Evolutionary conservation across 1,139 yeast species (phyloP), one percentile per base, ranked within the genome.

Genomic region (Candida sp.): DNA sequence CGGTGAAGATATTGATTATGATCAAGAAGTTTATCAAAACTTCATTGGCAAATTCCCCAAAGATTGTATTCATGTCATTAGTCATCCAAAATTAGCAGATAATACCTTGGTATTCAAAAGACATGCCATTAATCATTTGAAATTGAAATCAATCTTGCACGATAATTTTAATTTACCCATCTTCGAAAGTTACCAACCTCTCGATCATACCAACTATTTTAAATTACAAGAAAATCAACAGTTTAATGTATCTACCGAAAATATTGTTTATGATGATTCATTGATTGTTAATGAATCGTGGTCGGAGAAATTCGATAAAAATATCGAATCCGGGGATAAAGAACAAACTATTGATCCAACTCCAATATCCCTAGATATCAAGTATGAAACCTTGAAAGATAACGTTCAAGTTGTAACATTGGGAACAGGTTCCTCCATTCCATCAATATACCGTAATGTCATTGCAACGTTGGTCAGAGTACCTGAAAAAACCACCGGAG

Each of bases 381-480:
- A 49, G 4, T 46, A 49, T 3, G 47, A 43, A 2, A 38, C 56
- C 1, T 53, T 78, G 44, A 71, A 68, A 46, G 81, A 75, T 40
- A 79, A 82, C 49, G 83, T 88, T 0, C 93, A 89, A 54, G 68
- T 86, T 0, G 68, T 87, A 12, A 86, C 96, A 0, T 64, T 93
- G 5, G 99, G 99, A 6, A 93, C 99, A 0, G 99, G 99, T 0
- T 86, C 96, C 23, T 95, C 99, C 0, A 66, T 89, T 37, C 99
- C 99, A 0, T 82, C 96, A 0, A 78, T 82, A 45, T 79, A 82
- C 54, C 75, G 99, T 52, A 95, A 95, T 57, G 98, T 93, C 1
- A 76, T 87, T 22, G 85, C 95, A 1, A 86, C 87, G 22, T 60
- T 90, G 23, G 72, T 90, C 4, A 76, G 96, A 50, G 56, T 89